These are phyloP conservation scores for Chytriomyces sp. DNA, from an alignment of 192 early-diverging fungal species.

Conservation along the genomic window DNA sequence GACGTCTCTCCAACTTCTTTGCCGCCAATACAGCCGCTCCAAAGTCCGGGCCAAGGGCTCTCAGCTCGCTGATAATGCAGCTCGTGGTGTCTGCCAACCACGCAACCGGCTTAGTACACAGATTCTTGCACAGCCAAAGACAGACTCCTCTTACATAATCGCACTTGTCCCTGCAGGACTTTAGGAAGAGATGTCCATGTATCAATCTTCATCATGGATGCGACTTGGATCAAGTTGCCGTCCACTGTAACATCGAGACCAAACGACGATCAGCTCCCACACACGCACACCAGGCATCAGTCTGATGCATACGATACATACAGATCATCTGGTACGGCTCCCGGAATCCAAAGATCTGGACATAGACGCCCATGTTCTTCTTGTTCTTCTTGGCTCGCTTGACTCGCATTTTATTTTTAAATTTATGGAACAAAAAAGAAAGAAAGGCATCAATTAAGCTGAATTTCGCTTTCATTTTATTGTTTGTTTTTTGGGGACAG, in stretches of 20 bases:
- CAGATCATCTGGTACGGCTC: conserved; percentile 90
- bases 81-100: conserved; percentile 62
- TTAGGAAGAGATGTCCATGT: conserved; percentile 66
- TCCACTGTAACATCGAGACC: conserved; percentile 61
- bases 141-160: conserved; percentile 61
- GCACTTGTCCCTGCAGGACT: conserved; percentile 68
- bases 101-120: conserved; percentile 8
- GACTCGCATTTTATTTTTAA: conserved; percentile 66
- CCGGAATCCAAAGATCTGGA: conserved; percentile 80
- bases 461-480: too few species aligned
- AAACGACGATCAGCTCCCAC: conserved; percentile 9
- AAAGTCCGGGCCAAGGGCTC: conserved; percentile 67
- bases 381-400: conserved; percentile 84
- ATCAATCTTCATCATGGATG: conserved; percentile 66
- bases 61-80: conserved; percentile 77
- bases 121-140: background rate
- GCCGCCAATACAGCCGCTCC: conserved; percentile 62
- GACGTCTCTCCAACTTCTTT: conserved; percentile 76
- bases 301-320: conserved; percentile 40
- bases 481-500: too few species aligned
- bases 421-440: conserved; percentile 20
- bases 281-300: background rate
- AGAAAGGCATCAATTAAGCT: too few species aligned
- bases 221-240: conserved; percentile 79
- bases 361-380: conserved; percentile 82